Conservation (phyloP, 2,329 filamentous ascomycete genomes). For the Aspergillus persii region DNA sequence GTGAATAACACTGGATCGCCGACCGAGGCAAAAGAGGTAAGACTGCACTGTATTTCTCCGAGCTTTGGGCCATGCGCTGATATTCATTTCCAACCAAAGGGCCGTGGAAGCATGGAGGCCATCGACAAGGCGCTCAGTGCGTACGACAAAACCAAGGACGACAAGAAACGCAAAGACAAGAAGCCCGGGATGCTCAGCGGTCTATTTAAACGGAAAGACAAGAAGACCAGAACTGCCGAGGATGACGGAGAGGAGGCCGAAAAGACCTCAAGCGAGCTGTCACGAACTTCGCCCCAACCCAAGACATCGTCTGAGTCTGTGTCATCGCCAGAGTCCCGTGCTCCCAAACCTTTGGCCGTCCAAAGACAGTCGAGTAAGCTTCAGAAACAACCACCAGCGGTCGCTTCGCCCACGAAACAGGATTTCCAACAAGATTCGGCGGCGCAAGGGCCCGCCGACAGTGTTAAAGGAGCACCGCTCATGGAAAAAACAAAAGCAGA, state of each 20-base stretch:
- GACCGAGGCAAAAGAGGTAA: slow-evolving; percentile 42
- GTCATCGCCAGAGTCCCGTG: slow-evolving; percentile 35
- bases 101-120: slow-evolving; percentile 70
- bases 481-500: slow-evolving; percentile 22
- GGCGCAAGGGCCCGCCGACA: slow-evolving; percentile 21
- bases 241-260: slow-evolving; percentile 50
- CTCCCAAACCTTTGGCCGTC: slow-evolving; percentile 34
- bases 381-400: slow-evolving; percentile 63
- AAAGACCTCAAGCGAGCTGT: slow-evolving; percentile 61
- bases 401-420: slow-evolving; percentile 38
- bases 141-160: slow-evolving; percentile 66
- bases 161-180: slow-evolving; percentile 72
- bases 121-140: slow-evolving; percentile 66
- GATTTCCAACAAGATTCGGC: slow-evolving; percentile 35
- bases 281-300: slow-evolving; percentile 44
- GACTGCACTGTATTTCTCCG: background rate
- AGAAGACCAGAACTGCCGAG: slow-evolving; percentile 53
- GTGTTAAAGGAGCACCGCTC: slow-evolving; percentile 15
- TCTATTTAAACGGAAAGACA: slow-evolving; percentile 65
- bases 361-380: slow-evolving; percentile 66
- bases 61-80: slow-evolving; percentile 4
- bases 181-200: slow-evolving; percentile 71
- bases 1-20: slow-evolving; percentile 31
- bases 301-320: slow-evolving; percentile 47
- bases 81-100: slow-evolving; percentile 41